These are phyloP conservation scores for Acacia acuminata DNA, from an alignment of 306 rosid species.

Conservation along the genomic window DNA sequence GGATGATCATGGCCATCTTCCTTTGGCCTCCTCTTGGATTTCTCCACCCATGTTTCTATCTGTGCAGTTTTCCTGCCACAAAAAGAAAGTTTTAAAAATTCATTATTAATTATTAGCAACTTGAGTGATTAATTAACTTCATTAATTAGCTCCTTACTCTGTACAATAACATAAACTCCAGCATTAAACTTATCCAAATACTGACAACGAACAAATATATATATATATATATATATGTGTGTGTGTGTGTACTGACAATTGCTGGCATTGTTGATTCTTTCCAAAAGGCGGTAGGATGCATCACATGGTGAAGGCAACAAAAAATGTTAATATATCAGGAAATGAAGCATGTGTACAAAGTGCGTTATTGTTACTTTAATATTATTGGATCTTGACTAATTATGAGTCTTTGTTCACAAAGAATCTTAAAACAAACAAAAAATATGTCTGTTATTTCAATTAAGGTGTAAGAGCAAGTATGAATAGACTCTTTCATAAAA, in stretches of 20 bases:
- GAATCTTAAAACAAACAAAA: neutral
- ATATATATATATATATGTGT: too few species aligned
- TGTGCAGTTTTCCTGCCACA: slow-evolving; percentile 47
- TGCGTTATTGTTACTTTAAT: neutral
- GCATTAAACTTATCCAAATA: neutral
- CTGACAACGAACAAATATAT: neutral
- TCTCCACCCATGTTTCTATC: slow-evolving; percentile 37
- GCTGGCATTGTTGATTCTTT: neutral
- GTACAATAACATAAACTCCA: neutral
- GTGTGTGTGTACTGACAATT: too few species aligned
- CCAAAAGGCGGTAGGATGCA: neutral
- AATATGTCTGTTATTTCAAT: neutral
- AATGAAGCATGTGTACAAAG: neutral
- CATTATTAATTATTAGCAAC: neutral
- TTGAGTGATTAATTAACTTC: neutral
- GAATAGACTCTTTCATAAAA: too few species aligned
- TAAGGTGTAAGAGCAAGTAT: neutral
- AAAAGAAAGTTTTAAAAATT: neutral
- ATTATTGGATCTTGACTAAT: neutral
- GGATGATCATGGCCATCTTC: slow-evolving; percentile 65
- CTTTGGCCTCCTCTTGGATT: slow-evolving; percentile 23
- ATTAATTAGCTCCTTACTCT: neutral
- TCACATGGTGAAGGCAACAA: neutral
- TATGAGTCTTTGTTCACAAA: neutral
- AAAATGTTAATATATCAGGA: neutral